Evolutionary conservation across 306 rosid species (phyloP), one percentile per base, ranked within the genome.

Genomic region (Carpinus viminea): DNA sequence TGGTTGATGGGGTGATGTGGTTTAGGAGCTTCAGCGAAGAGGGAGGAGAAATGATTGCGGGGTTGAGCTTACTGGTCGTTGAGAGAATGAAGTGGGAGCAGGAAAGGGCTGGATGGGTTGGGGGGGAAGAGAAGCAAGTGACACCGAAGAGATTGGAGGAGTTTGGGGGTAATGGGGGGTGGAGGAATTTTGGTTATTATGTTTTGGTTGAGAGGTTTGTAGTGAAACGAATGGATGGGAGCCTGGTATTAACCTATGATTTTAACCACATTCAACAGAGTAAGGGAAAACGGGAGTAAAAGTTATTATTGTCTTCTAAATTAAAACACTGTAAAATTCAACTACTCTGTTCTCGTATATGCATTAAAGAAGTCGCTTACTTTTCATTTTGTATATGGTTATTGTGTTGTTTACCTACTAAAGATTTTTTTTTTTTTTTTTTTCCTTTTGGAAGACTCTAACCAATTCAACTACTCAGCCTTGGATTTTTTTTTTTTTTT

Each of bases 61-160:
- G 92, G 65, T 34, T 93, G 88, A 88, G 87, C 74, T 57, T 45
- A n/a, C 80, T 76, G 21, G 79, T 90, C 34, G 70, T 87, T 59
- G 93, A 91, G 41, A 93, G 92, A 68, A 81, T 90, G 92, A 91
- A 77, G 84, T 73, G 83, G 83, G 91, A 85, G 79, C 75, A 85
- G 7, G 78, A 74, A 61, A 81, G 87, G 79, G 60, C 64, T 9
- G 88, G 86, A 8, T 81, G 81, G 68, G 34, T 55, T 4, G 17
- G 59, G 64, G 89, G 84, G 50, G 78, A 73, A 24, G 86, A 78
- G 64, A 79, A 65, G 75, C 15, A 73, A 47, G 70, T 69, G 79
- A 68, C 80, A 12, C 85, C 90, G 13, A 62, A 76, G 55, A 92
- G 77, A 83, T 76, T 45, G 13, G 96, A 92, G 68, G 79, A 85